Evolutionary conservation across 257 asterid genomes (phyloP).

Genomic region (Solanum paucissectum): DNA sequence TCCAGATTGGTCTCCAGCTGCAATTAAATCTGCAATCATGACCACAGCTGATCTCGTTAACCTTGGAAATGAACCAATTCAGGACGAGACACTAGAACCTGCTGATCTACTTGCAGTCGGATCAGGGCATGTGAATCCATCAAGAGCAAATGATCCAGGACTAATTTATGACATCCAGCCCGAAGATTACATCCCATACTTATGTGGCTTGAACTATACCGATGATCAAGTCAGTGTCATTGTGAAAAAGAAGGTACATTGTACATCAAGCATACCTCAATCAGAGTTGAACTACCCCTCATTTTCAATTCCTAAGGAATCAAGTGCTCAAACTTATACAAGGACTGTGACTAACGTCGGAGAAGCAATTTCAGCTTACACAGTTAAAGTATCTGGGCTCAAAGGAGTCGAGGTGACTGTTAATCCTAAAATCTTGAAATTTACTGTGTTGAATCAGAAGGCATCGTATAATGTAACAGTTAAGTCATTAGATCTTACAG

Average conservation of each 20-base stretch:
- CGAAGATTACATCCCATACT: background rate
- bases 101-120: background rate
- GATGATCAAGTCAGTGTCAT: background rate
- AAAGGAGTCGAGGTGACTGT: background rate
- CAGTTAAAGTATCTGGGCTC: background rate
- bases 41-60: background rate
- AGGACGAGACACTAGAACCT: background rate
- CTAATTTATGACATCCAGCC: conserved; percentile 1
- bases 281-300: conserved; percentile 10
- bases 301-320: background rate
- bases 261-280: background rate
- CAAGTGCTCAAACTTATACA: background rate
- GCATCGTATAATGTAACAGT: background rate
- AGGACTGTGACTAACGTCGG: conserved; percentile 8
- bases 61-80: background rate
- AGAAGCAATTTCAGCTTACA: conserved; percentile 2
- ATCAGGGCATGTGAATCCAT: conserved; percentile 10
- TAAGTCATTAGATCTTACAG: background rate
- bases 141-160: conserved; percentile 7
- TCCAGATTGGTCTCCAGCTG: background rate
- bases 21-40: background rate
- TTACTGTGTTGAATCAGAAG: background rate
- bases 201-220: conserved; percentile 4
- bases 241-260: background rate
- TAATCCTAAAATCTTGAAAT: background rate